Conservation (phyloP, 441 rosid genomes). For the Eutrema salsugineum region DNA sequence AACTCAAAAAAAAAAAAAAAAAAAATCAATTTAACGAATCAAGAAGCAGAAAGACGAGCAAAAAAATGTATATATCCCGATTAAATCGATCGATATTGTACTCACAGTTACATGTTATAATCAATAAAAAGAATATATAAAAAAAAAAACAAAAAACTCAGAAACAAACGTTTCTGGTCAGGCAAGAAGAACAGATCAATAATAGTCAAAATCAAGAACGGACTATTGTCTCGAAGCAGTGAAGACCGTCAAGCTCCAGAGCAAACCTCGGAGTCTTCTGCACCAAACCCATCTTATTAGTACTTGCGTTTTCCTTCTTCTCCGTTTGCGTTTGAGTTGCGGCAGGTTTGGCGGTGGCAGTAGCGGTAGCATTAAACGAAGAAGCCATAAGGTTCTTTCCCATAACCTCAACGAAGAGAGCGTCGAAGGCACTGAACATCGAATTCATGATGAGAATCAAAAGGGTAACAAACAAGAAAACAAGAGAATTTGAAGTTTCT, state of each 20-base stretch:
- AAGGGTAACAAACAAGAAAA: neutral
- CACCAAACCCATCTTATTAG: conserved; percentile 4
- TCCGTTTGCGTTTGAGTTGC: conserved; percentile 14
- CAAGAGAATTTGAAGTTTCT: neutral
- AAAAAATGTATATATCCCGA: neutral
- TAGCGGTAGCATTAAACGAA: neutral
- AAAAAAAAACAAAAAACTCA: neutral
- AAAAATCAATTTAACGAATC: neutral
- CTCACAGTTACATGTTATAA: conserved; percentile 13
- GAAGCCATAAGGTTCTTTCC: conserved; percentile 30
- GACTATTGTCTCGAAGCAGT: conserved; percentile 32
- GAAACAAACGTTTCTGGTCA: neutral
- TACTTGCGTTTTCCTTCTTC: conserved; percentile 16
- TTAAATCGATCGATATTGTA: conserved; percentile 5
- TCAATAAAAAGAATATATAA: conserved; percentile 17
- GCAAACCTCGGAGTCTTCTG: conserved; percentile 32
- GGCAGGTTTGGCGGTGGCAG: neutral
- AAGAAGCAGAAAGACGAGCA: neutral
- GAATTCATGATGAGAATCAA: conserved; percentile 21
- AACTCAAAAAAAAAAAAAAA: neutral
- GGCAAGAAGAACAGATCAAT: neutral
- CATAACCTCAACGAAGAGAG: conserved; percentile 28
- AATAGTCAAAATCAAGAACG: conserved; percentile 21
- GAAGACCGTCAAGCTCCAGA: conserved; percentile 33
- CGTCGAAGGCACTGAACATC: conserved; percentile 36